Base-by-base conservation (phyloP, 306 rosid genomes). In the Cucurbita argyrosperma region DNA sequence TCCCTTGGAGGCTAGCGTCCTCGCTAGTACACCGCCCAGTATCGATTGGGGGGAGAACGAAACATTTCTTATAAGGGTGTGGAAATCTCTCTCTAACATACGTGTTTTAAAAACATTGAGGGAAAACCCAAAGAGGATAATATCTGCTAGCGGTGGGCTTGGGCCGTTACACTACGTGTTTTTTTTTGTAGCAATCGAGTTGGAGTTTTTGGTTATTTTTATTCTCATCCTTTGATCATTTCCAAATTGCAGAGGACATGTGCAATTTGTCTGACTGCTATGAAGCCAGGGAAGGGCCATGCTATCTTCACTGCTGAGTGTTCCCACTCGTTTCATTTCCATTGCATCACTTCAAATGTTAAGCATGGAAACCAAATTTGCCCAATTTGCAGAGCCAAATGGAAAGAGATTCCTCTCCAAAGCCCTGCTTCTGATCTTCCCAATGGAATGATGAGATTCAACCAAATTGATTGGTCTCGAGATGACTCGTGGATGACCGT, bases 271-370 rank as follows among this genome's bases (percentile, higher is more conserved):
- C 59, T 75, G 71, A 75, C 78, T 37, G 30, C 72, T 43, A 35
- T 75, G 45, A 75, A 19, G 38, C 78, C 78, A 1, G 71, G 78
- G 59, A 61, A 75, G 50, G 78, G 78, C 30, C 78, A 75, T 14
- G 78, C 78, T 62, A 75, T 75, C 71, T 75, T 75, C 71, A 75
- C 78, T 8, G 78, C 78, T 7, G 78, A 75, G 71, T 75, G 78
- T 50, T 59, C 71, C 72, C 78, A 75, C 71, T 75, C 78, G 0
- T 75, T 75, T 21, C 78, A 75, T 62, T 75, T 75, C 39, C 72
- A 75, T 49, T 75, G 78, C 59, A 75, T 75, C 53, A 75, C 78
- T 11, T 75, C 78, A 11, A 75, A 75, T 3, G 78, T 75, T 37
- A 75, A 61, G 78, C 78, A 75, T 6, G 78, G 78, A 59, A 75